Evolutionary conservation across 31 red algal genomes (phyloP), one percentile per base, ranked within the genome.

Genomic region (Asparagopsis taxiformis): DNA sequence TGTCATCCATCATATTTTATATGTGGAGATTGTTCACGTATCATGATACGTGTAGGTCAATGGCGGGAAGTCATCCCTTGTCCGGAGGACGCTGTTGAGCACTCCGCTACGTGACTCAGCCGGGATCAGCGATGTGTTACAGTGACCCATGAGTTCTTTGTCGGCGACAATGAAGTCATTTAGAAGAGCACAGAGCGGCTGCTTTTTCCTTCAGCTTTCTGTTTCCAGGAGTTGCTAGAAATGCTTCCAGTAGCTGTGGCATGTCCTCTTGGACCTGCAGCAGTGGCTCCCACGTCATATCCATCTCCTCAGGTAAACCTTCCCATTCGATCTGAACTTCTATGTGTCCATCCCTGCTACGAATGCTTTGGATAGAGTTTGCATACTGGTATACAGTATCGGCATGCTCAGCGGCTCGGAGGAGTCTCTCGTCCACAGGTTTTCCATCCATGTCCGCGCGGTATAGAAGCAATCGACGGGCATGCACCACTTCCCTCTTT

Each of bases 201-300:
- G 55, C 0, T 21, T 21, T 24, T 16, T 0, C 55, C 55, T 59
- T 59, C 13, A 0, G 55, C 22, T 59, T 59, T 0, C 55, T 13
- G 17, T 15, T 20, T 10, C 55, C 55, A 23, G 17, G 15, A 20
- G 55, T 59, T 10, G 13, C 31, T 30, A 65, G 21, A 11, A 65
- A 65, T 41, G 9, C 34, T 8, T 33, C 34, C 16, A 65, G 62
- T 11, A 65, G 9, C 31, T 65, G 15, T 22, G 62, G 62, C 13
- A 65, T 11, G 31, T 65, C 32, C 31, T 38, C 0, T 11, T 65
- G 32, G 16, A 65, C 34, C 15, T 38, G 26, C 11, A 13, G 8
- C 9, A 65, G 62, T 8, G 62, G 62, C 31, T 65, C 62, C 62
- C 62, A 65, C 10, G 62, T 65, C 26, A 41, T 10, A 0, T 65